A percentile compares a stretch with the other conserved stretches of the same genome.
These are phyloP conservation scores for Schwanniomyces vanrijiae DNA, from an alignment of 805 yeast genomes.

Conservation along the genomic window DNA sequence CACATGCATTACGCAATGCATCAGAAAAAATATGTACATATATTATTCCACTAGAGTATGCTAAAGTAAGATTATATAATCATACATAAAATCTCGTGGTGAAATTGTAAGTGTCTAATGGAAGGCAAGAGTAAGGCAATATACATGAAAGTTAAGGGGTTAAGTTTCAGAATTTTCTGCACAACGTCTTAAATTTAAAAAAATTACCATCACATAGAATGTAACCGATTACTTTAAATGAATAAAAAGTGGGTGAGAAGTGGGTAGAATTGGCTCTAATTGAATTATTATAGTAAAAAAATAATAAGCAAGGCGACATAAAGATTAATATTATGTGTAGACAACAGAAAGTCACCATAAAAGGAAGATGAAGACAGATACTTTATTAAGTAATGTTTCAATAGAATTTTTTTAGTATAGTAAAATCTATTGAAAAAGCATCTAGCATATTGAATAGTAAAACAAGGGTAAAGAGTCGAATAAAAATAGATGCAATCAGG, in stretches of 20 bases:
- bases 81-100: not conserved
- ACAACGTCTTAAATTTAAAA: not conserved
- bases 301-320: not conserved
- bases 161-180: not conserved
- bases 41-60: not conserved
- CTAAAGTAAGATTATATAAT: not conserved
- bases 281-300: not conserved
- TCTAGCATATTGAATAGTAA: too few species aligned
- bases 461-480: too few species aligned
- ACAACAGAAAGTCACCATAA: not conserved
- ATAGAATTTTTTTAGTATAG: too few species aligned
- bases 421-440: too few species aligned
- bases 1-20: not conserved
- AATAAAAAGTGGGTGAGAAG: not conserved
- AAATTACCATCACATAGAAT: not conserved
- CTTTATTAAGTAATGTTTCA: too few species aligned
- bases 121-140: not conserved
- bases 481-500: not conserved
- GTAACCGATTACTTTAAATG: not conserved
- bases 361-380: not conserved
- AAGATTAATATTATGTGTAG: not conserved
- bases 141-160: not conserved
- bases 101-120: not conserved
- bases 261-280: too few species aligned
- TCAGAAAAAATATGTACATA: not conserved